These are phyloP conservation scores for Syncephalastrum sp. DNA, from an alignment of 371 early-diverging fungal species.

Conservation along the genomic window DNA sequence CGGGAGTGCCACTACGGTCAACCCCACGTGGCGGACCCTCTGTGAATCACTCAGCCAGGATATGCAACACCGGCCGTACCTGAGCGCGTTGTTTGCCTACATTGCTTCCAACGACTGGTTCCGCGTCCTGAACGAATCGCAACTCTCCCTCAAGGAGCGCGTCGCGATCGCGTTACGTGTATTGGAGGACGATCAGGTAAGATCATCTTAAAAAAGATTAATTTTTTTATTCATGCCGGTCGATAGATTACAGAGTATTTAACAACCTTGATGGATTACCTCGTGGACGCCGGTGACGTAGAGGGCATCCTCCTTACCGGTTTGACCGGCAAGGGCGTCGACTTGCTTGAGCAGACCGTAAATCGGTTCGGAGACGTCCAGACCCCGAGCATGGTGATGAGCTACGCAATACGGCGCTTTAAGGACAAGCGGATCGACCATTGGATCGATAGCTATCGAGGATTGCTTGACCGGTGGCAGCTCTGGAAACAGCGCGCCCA, in stretches of 20 bases:
- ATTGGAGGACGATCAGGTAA: conserved; percentile 69
- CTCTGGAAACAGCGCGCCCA: conserved; percentile 79
- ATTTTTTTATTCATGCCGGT: neutral
- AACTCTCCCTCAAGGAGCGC: conserved; percentile 69
- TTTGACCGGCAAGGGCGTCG: conserved; percentile 56
- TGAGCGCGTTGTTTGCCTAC: conserved; percentile 77
- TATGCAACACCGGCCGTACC: conserved; percentile 67
- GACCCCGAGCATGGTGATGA: conserved; percentile 74
- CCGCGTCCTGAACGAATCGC: conserved; percentile 59
- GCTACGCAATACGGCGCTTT: conserved; percentile 58
- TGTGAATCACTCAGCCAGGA: conserved; percentile 61
- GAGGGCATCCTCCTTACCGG: conserved; percentile 81
- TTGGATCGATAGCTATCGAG: conserved; percentile 86
- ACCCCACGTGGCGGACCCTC: conserved; percentile 62
- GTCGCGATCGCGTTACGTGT: conserved; percentile 78
- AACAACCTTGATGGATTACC: conserved; percentile 40
- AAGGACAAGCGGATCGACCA: conserved; percentile 65
- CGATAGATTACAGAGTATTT: conserved; percentile 56
- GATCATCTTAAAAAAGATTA: neutral
- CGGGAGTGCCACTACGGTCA: conserved; percentile 20
- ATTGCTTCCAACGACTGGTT: conserved; percentile 77
- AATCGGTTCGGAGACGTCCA: conserved; percentile 91
- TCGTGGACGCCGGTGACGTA: conserved; percentile 62
- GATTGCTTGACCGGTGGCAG: conserved; percentile 87
- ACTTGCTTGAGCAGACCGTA: conserved; percentile 75